Conservation (phyloP, 176 grass and related monocot genomes). For the Ensete glaucum region DNA sequence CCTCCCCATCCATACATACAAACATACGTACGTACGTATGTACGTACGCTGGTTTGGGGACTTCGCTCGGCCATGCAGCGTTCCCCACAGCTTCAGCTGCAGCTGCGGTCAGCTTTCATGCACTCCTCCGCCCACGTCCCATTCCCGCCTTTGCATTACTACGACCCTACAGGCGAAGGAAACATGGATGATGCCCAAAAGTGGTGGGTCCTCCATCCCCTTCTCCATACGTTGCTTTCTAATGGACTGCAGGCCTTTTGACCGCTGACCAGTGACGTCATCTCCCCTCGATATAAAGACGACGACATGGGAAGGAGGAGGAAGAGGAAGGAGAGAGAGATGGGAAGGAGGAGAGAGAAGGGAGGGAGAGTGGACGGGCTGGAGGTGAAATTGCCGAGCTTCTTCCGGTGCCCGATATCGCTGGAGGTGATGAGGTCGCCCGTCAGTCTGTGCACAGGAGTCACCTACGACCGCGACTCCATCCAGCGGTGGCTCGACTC, state of each 20-base stretch:
- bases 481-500: conserved; percentile 90
- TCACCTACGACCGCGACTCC: conserved; percentile 86
- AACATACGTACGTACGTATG: too few relatives aligned
- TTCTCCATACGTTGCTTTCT: not conserved
- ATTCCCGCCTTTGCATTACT: too few relatives aligned
- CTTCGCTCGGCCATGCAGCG: too few relatives aligned
- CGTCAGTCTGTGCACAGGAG: conserved; percentile 89
- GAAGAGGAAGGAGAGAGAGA: not conserved
- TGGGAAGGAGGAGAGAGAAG: conserved; percentile 34
- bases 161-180: too few relatives aligned
- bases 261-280: conserved; percentile 2
- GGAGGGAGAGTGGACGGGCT: conserved; percentile 23
- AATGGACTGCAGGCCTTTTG: not conserved
- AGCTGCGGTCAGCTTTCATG: too few relatives aligned
- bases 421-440: conserved; percentile 96
- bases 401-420: conserved; percentile 91
- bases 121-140: too few relatives aligned
- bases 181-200: not conserved
- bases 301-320: not conserved
- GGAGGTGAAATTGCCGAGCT: conserved; percentile 69
- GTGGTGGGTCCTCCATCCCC: not conserved
- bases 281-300: not conserved
- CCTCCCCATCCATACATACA: too few relatives aligned
- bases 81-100: too few relatives aligned
- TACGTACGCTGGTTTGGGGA: too few relatives aligned